Conservation (phyloP, 2,329 filamentous ascomycete species). For the Ascochyta koolunga region DNA sequence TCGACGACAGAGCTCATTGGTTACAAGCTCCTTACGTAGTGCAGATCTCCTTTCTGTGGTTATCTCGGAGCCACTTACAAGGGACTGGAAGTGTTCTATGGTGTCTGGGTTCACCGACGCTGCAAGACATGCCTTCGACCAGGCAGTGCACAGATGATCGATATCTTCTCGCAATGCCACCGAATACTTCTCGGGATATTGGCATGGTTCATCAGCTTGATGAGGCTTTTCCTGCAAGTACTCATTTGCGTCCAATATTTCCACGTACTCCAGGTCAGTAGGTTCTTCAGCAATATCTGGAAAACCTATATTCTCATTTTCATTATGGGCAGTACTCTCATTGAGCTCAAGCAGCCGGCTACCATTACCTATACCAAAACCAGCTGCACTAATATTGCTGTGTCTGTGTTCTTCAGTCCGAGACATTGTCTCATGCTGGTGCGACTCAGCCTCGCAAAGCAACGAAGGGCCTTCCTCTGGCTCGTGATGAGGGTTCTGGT, state of each 20-base stretch:
- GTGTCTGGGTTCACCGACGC: background rate
- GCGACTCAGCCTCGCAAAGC: background rate
- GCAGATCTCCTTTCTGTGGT: background rate
- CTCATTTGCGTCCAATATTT: background rate
- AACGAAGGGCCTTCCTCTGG: background rate
- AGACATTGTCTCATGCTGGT: background rate
- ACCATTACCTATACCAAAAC: background rate
- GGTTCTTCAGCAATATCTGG: background rate
- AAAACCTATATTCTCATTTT: background rate
- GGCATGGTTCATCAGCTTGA: background rate
- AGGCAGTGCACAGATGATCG: background rate
- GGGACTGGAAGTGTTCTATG: background rate
- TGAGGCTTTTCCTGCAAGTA: background rate
- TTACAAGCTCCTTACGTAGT: background rate
- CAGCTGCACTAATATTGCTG: background rate
- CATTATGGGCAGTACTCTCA: background rate
- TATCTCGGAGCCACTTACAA: background rate
- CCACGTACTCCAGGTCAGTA: background rate
- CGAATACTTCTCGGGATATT: background rate
- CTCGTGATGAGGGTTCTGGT: background rate
- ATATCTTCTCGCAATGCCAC: background rate
- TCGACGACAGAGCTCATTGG: background rate
- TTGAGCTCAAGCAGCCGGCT: background rate
- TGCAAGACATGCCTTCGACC: background rate
- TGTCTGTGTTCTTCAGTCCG: background rate